phyloP scores from a whole-genome alignment of 2,329 filamentous ascomycete genomes.

The Penicillium sp. region DNA sequence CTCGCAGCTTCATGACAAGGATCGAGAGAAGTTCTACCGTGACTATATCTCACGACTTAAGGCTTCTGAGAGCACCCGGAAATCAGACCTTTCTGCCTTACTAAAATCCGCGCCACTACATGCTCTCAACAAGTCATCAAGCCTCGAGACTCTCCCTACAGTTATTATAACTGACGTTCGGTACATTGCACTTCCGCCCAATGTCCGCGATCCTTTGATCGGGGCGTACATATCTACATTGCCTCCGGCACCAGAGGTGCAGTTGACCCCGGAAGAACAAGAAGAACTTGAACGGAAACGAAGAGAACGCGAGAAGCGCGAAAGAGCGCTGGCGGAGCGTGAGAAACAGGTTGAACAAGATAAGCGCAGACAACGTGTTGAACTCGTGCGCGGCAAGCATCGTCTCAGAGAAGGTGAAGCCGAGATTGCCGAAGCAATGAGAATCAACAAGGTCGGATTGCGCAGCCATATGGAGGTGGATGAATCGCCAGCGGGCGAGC shows the following conservation, averaged over 20 bases:
- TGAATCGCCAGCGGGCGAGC: constrained; percentile 1
- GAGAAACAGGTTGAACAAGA: constrained; percentile 46
- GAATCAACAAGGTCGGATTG: constrained; percentile 43
- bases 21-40: constrained; percentile 50
- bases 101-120: constrained; percentile 45
- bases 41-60: constrained; percentile 49
- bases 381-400: constrained; percentile 42
- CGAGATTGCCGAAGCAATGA: constrained; percentile 47
- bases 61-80: constrained; percentile 45
- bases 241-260: constrained; percentile 37
- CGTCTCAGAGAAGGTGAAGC: constrained; percentile 45
- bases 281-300: constrained; percentile 38
- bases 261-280: constrained; percentile 40
- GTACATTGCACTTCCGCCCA: constrained; percentile 43
- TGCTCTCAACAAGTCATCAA: constrained; percentile 41
- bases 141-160: constrained; percentile 40
- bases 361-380: constrained; percentile 41
- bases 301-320: constrained; percentile 44
- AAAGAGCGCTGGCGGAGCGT: constrained; percentile 44
- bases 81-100: constrained; percentile 47
- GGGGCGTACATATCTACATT: constrained; percentile 47
- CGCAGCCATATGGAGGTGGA: constrained; percentile 36
- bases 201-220: constrained; percentile 42
- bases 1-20: constrained; percentile 46
- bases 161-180: constrained; percentile 46